Percentiles rank a stretch among this genome's conserved stretches.
phyloP scores from a whole-genome alignment of 2,329 filamentous ascomycete species.

The Aspergillus phoenicis region DNA sequence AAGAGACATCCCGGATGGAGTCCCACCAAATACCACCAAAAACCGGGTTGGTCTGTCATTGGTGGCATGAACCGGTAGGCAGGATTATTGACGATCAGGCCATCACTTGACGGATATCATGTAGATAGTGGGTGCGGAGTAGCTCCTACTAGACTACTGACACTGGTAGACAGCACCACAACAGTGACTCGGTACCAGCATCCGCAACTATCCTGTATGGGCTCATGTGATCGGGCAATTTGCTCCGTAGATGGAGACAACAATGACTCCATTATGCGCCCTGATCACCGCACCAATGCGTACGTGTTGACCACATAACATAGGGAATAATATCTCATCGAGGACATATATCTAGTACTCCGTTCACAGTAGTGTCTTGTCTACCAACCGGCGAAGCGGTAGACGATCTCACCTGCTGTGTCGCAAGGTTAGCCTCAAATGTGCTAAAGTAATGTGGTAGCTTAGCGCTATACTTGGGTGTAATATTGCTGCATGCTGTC shows the following conservation, averaged over 20 bases:
- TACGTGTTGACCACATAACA: not conserved
- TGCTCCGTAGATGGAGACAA: not conserved
- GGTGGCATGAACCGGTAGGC: not conserved
- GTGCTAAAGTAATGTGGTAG: not conserved
- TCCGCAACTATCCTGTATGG: not conserved
- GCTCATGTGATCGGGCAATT: slow-evolving; percentile 5
- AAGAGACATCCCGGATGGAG: not conserved
- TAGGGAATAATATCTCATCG: not conserved
- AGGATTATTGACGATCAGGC: not conserved
- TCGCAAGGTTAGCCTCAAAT: not conserved
- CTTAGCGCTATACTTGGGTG: not conserved
- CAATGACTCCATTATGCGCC: not conserved
- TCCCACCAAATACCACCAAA: not conserved
- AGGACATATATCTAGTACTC: not conserved
- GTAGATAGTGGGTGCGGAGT: not conserved
- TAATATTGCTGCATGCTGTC: not conserved
- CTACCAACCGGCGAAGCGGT: not conserved
- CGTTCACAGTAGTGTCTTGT: not conserved
- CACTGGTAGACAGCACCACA: not conserved
- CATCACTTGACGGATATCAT: slow-evolving; percentile 4
- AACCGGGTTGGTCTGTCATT: not conserved
- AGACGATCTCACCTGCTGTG: not conserved
- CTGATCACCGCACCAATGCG: not conserved
- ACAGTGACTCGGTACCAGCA: not conserved
- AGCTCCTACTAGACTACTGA: not conserved